These are phyloP conservation scores for Rhodotorula sp. DNA, from an alignment of 1,284 basidiomycete genomes.

Conservation along the genomic window DNA sequence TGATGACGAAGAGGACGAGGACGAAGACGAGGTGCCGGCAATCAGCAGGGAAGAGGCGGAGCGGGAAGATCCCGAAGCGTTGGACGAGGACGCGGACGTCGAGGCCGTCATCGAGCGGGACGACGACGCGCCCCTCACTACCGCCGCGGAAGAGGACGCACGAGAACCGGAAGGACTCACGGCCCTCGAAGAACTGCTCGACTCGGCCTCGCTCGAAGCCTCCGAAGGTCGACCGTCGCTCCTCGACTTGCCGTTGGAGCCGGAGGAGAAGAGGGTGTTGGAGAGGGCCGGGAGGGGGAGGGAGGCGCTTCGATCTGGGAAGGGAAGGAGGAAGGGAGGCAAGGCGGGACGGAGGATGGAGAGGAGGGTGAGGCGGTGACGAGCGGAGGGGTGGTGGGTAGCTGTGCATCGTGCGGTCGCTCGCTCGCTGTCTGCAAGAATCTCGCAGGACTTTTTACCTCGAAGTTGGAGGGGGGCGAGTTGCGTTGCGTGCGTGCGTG, in stretches of 20 bases:
- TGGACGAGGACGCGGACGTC: not conserved
- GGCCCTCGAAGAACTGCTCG: slow-evolving; percentile 32
- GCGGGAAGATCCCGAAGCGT: not conserved
- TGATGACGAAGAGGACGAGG: not conserved
- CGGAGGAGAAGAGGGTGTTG: too few species aligned
- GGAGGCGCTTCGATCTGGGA: too few species aligned
- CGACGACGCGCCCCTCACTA: slow-evolving; percentile 52
- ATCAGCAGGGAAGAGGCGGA: not conserved
- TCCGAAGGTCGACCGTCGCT: not conserved
- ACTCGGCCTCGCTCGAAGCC: slow-evolving; percentile 4
- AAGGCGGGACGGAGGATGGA: not conserved
- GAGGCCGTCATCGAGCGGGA: slow-evolving; percentile 50
- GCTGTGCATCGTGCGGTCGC: too few species aligned
- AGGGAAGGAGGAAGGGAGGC: too few species aligned
- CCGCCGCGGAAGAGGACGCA: not conserved
- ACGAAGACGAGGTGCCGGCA: not conserved
- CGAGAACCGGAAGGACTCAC: not conserved
- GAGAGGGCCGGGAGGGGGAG: too few species aligned
- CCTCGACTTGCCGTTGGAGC: too few species aligned
- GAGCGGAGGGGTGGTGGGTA: not conserved
- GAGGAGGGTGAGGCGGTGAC: not conserved
- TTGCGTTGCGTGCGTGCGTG: too few species aligned
- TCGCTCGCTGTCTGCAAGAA: too few species aligned
- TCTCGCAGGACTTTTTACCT: too few species aligned
- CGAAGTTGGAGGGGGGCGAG: too few species aligned